Evolutionary conservation across 2,329 filamentous ascomycete genomes (phyloP), one percentile per base, ranked within the genome.

Genomic region (Cladosporium oxysporum): DNA sequence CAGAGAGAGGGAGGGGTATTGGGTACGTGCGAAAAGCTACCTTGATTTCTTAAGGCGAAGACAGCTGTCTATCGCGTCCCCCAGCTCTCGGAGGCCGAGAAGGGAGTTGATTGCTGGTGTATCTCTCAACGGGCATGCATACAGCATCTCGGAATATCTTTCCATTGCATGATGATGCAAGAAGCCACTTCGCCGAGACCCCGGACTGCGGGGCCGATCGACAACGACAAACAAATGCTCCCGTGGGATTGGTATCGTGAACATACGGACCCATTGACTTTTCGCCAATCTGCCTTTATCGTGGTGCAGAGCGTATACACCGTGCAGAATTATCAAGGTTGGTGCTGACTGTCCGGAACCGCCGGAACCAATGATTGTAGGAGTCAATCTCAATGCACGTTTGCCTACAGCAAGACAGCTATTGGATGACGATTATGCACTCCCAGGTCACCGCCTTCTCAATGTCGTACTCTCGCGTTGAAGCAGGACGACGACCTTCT

Each of bases 61-160:
- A 28, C 57, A 47, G 28, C 8, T 28, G 55, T 26, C n/a, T 59
- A 23, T 44, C 26, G 18, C n/a, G 23, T 4, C 57, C 37, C 26
- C 28, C 2, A 47, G 16, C 35, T 41, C 21, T 29, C 35, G 37
- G 57, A 59, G 57, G 35, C 37, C 37, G 23, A 44, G 14, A 29
- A 11, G 29, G n/a, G 57, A 29, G 23, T 23, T 47, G 37, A 23
- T 47, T 47, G 41, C 16, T 28, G 11, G 57, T 18, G 57, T 59
- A n/a, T 59, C 8, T 16, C 37, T 47, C 57, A 59, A 59, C 57
- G 57, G 57, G 57, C 57, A 59, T 59, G 57, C 57, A 59, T 59
- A 35, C 57, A 59, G 41, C n/a, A 47, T 59, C 57, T 31, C 57
- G 57, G 57, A 7, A 47, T 35, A 31, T 14, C 4, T 47, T 47